These are phyloP conservation scores for Phytophthora pseudosyringae DNA, from an alignment of 352 stramenopile species.

Conservation along the genomic window DNA sequence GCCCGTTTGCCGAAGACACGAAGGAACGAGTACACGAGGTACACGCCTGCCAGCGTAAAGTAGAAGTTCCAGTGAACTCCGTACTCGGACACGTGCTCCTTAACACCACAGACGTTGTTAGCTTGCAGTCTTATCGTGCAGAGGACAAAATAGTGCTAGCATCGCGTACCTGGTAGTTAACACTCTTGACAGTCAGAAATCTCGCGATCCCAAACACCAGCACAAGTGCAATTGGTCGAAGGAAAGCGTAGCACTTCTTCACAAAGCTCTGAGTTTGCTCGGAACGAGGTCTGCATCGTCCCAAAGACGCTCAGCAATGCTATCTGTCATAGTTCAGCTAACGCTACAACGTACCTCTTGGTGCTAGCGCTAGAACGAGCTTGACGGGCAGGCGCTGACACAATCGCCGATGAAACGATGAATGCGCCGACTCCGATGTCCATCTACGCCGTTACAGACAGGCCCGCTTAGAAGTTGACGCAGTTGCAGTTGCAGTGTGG, in stretches of 20 bases:
- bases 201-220: constrained; percentile 70
- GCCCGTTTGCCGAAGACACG: constrained; percentile 55
- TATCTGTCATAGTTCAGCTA: not conserved
- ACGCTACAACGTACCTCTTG: constrained; percentile 21
- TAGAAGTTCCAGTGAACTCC: constrained; percentile 99
- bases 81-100: constrained; percentile 98
- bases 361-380: constrained; percentile 35
- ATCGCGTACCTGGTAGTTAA: constrained; percentile 81
- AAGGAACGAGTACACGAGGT: constrained; percentile 72
- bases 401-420: constrained; percentile 90
- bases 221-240: constrained; percentile 75
- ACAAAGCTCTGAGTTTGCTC: constrained; percentile 23
- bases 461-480: not conserved
- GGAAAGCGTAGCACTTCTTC: constrained; percentile 54
- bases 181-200: constrained; percentile 83
- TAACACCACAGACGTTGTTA: constrained; percentile 18
- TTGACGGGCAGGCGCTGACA: constrained; percentile 71
- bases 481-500: not conserved
- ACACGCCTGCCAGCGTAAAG: constrained; percentile 94
- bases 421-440: constrained; percentile 97
- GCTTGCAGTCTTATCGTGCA: not conserved
- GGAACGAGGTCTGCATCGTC: constrained; percentile 14
- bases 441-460: constrained; percentile 77
- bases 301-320: not conserved
- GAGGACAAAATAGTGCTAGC: not conserved